phyloP scores from a whole-genome alignment of 2,329 filamentous ascomycete genomes.

The Exophiala viscosa region DNA sequence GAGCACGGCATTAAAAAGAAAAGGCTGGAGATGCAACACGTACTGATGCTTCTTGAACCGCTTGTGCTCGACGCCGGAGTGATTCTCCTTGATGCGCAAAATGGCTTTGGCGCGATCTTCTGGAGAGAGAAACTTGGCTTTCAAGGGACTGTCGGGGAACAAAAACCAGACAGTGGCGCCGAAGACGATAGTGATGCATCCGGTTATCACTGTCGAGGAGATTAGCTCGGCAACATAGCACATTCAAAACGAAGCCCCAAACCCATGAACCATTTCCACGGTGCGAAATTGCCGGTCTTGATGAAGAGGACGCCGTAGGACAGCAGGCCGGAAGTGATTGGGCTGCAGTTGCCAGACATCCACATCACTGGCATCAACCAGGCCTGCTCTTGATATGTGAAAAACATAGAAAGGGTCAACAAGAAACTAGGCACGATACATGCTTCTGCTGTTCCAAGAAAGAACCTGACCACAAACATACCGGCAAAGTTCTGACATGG shows the following conservation, averaged over 20 bases:
- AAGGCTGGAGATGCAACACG: no score
- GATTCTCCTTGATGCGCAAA: conserved; percentile 24
- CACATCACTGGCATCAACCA: conserved; percentile 50
- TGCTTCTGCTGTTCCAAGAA: conserved; percentile 10
- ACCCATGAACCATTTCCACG: conserved; percentile 43
- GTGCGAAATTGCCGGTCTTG: conserved; percentile 14
- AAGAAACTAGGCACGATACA: conserved; percentile 35
- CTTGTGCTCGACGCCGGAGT: conserved; percentile 48
- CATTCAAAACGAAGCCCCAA: no score
- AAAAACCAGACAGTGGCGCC: conserved; percentile 10
- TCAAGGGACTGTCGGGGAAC: conserved; percentile 11
- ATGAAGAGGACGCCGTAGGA: conserved; percentile 15
- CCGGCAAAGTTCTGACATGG: conserved; percentile 14
- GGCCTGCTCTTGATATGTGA: conserved; percentile 11
- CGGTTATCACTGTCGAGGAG: conserved; percentile 12
- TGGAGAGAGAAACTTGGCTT: conserved; percentile 16
- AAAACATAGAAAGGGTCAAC: conserved; percentile 26
- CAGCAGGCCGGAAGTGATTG: conserved; percentile 10
- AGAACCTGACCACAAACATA: conserved; percentile 10
- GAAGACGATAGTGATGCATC: conserved; percentile 10
- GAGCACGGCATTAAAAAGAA: no score
- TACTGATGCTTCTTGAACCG: no score
- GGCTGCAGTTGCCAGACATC: conserved; percentile 45
- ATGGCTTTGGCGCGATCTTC: conserved; percentile 18
- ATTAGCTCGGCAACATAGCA: no score